phyloP scores from a whole-genome alignment of 495 filamentous ascomycete species.

The Astrothelium macrocarpum region DNA sequence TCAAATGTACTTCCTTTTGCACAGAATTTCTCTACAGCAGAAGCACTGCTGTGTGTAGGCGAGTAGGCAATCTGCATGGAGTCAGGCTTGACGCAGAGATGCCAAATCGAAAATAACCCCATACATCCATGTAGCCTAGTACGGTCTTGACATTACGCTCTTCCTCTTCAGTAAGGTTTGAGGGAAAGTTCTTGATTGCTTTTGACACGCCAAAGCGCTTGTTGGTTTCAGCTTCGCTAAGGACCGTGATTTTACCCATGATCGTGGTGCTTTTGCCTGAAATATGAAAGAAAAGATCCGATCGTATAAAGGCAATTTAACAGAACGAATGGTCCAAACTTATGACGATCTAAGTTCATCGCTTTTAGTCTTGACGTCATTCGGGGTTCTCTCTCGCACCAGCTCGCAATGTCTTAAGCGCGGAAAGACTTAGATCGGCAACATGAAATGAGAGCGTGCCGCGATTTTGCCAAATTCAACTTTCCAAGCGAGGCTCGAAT shows the following conservation, averaged over 20 bases:
- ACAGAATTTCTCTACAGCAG: background rate
- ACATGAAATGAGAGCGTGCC: too few species aligned
- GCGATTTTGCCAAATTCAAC: too few species aligned
- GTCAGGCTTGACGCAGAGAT: background rate
- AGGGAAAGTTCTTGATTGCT: background rate
- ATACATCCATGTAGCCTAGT: background rate
- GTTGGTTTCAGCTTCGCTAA: background rate
- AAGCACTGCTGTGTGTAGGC: background rate
- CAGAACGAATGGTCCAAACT: background rate
- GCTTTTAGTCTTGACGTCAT: constrained; percentile 5
- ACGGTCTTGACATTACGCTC: constrained; percentile 1
- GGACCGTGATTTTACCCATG: background rate
- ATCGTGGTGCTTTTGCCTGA: background rate
- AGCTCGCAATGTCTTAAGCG: too few species aligned
- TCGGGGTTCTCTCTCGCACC: background rate
- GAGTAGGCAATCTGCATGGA: background rate
- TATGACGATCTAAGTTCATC: background rate
- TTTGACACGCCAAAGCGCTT: constrained; percentile 1
- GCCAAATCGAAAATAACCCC: background rate
- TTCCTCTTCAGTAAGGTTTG: background rate
- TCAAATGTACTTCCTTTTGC: constrained; percentile 2
- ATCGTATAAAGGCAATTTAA: background rate
- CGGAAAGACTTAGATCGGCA: too few species aligned
- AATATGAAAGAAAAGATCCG: background rate
- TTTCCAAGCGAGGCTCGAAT: too few species aligned